Evolutionary conservation across 192 early-diverging fungal species (phyloP).

Genomic region (Dimargaris xerosporica): DNA sequence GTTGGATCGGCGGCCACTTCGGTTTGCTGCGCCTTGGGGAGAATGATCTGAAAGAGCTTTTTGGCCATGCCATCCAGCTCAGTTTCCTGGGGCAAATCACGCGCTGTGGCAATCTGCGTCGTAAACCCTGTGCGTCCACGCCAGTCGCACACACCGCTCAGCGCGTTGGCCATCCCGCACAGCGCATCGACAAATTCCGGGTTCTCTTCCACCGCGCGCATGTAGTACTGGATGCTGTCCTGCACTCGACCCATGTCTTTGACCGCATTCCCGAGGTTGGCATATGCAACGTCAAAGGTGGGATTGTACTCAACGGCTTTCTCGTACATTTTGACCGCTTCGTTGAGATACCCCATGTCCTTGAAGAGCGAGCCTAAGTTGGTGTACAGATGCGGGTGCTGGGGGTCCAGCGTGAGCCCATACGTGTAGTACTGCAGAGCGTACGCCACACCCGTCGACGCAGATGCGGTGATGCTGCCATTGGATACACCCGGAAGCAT

Average conservation of each 20-base stretch:
- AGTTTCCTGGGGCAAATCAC: slow-evolving; percentile 14
- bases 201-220: slow-evolving; percentile 65
- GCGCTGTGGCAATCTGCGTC: slow-evolving; percentile 14
- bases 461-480: slow-evolving; percentile 15
- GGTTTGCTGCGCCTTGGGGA: background rate
- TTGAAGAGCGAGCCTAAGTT: slow-evolving; percentile 84
- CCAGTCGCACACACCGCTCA: slow-evolving; percentile 86
- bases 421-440: slow-evolving; percentile 78
- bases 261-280: slow-evolving; percentile 84
- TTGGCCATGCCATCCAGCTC: slow-evolving; percentile 19
- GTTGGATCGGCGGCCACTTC: background rate
- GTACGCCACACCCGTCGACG: slow-evolving; percentile 56
- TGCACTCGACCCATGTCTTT: slow-evolving; percentile 86
- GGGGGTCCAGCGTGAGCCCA: slow-evolving; percentile 61
- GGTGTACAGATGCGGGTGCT: slow-evolving; percentile 85
- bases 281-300: slow-evolving; percentile 79
- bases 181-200: slow-evolving; percentile 87
- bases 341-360: slow-evolving; percentile 69
- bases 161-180: slow-evolving; percentile 75
- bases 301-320: slow-evolving; percentile 74
- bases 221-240: slow-evolving; percentile 73
- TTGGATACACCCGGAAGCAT: background rate
- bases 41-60: slow-evolving; percentile 25
- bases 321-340: slow-evolving; percentile 79
- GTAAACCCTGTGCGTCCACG: slow-evolving; percentile 52